These are phyloP conservation scores for Ophiorrhiza pumila DNA, from an alignment of 257 asterid species.

Conservation along the genomic window DNA sequence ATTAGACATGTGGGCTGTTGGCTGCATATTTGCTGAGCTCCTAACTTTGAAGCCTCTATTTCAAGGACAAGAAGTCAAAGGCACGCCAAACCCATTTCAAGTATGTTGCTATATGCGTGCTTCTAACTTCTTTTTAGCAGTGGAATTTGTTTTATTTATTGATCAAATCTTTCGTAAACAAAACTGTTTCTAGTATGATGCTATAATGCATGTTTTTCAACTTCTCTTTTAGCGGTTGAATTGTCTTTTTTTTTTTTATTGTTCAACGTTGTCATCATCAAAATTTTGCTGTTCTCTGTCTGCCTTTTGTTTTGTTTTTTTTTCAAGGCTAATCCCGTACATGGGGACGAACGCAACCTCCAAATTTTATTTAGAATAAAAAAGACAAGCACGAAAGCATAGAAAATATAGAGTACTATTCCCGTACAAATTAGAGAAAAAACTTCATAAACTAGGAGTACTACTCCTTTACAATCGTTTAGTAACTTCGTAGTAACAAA, in stretches of 20 bases:
- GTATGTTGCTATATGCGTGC: constrained; percentile 34
- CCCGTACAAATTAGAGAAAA: too few species aligned
- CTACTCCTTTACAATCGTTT: too few species aligned
- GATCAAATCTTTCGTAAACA: background rate
- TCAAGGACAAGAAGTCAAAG: constrained; percentile 99
- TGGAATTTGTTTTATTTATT: background rate
- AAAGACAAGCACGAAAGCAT: too few species aligned
- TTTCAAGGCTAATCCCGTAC: too few species aligned
- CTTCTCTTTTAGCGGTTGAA: too few species aligned
- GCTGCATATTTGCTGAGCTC: constrained; percentile 99
- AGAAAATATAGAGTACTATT: too few species aligned
- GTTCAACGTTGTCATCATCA: background rate
- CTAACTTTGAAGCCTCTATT: constrained; percentile 92
- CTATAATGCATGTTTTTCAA: background rate
- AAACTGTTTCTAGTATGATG: background rate
- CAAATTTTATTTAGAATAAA: too few species aligned
- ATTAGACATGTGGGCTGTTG: constrained; percentile 99
- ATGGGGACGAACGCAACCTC: too few species aligned
- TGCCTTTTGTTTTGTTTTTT: too few species aligned
- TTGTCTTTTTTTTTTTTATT: background rate
- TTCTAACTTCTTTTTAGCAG: constrained; percentile 7
- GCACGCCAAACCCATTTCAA: constrained; percentile 93
- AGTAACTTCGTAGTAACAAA: too few species aligned
- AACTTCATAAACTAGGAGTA: too few species aligned
- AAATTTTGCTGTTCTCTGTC: background rate